Base-by-base conservation (phyloP, 225 moss, liverwort and hornwort species). In the Pseudoscleropodium purum region DNA sequence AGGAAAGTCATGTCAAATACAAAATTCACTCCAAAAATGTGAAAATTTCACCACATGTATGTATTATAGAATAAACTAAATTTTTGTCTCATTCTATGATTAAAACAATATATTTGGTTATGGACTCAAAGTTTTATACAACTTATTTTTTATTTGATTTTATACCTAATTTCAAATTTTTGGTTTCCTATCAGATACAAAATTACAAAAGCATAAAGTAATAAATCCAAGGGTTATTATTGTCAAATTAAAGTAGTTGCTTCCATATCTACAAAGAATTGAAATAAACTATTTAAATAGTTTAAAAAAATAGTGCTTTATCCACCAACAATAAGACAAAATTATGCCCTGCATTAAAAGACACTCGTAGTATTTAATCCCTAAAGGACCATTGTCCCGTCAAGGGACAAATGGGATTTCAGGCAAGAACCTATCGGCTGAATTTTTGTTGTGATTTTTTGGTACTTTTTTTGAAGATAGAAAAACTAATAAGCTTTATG, bases 101-200 rank as follows among this genome's bases (percentile, higher is more conserved):
- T 74, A 43, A 45, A 45, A 17, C 0, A 27, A 27, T 45, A 29
- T 45, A 45, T 74, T 5, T 45, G 1, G 21, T 45, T 74, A 2
- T 29, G 3, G 43, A 6, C 1, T 13, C 13, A n/a, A 69, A n/a
- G 2, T 69, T 68, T n/a, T 1, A n/a, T 1, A n/a, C 2, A 1
- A 1, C 0, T n/a, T 3, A n/a, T 69, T 15, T n/a, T 67, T 69
- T 68, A 23, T 68, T 68, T 12, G 7, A n/a, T n/a, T 23, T 43
- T 45, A 73, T 8, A 72, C 8, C 25, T 16, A 41, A 72, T 41
- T 72, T 72, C 8, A 41, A 41, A 41, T 41, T 8, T 25, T 41
- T 15, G 15, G 8, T 41, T 72, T 41, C 1, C 8, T 14, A 26
- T 41, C 15, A 17, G 29, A 6, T 0, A 17, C 13, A 73, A 43